phyloP scores from a whole-genome alignment of 2,329 filamentous ascomycete species.

The Cadophora sp. region DNA sequence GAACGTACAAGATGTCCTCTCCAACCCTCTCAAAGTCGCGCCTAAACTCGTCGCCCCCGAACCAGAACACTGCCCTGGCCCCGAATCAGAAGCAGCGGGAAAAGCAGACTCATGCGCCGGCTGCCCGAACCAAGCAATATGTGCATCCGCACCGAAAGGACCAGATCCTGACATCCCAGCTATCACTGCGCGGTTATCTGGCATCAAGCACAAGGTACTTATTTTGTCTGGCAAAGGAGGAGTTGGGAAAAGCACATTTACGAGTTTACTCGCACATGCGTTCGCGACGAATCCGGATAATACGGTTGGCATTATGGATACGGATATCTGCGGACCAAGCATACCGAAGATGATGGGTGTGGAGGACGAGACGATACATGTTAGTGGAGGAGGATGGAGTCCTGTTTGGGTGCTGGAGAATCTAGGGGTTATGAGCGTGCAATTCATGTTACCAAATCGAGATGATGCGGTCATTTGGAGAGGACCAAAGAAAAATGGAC shows the following conservation, averaged over 20 bases:
- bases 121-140: constrained; percentile 95
- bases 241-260: constrained; percentile 96
- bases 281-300: constrained; percentile 82
- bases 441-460: constrained; percentile 94
- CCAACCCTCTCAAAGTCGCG: constrained; percentile 77
- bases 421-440: constrained; percentile 93
- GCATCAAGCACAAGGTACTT: constrained; percentile 89
- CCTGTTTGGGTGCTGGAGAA: constrained; percentile 97
- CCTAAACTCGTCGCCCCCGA: constrained; percentile 92
- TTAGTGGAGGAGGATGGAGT: constrained; percentile 87
- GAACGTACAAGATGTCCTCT: constrained; percentile 71
- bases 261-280: constrained; percentile 84
- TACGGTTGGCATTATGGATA: constrained; percentile 95
- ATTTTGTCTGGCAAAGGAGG: constrained; percentile 93
- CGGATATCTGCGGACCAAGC: constrained; percentile 93
- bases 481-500: constrained; percentile 96
- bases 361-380: constrained; percentile 90
- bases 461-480: constrained; percentile 98
- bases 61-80: constrained; percentile 95
- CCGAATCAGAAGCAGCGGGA: constrained; percentile 75
- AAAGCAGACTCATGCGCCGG: constrained; percentile 86
- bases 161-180: constrained; percentile 92
- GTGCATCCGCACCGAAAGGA: constrained; percentile 91
- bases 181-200: constrained; percentile 82
- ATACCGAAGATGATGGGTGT: constrained; percentile 99